Conservation (phyloP, 1,139 yeast species). For the Yamadazyma taylorii region DNA sequence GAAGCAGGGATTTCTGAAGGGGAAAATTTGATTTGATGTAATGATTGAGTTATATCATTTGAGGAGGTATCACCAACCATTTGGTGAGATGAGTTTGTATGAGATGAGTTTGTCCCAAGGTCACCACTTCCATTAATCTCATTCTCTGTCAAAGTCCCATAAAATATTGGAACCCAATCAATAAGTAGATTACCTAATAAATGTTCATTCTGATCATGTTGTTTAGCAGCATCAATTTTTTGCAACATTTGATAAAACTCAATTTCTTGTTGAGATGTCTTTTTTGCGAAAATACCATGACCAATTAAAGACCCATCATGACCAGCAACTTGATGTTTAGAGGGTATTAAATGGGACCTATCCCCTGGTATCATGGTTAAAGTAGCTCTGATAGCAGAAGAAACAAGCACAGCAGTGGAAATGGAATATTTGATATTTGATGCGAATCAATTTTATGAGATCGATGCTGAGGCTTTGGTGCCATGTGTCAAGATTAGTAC, state of each 20-base stretch:
- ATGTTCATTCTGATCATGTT: conserved; percentile 14
- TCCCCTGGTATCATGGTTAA: not conserved
- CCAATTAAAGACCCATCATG: conserved; percentile 73
- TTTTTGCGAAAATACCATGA: conserved; percentile 74
- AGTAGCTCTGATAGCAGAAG: too few relatives aligned
- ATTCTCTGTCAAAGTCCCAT: conserved; percentile 42
- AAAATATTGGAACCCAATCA: conserved; percentile 54
- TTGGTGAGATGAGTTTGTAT: too few relatives aligned
- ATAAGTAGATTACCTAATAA: conserved; percentile 36
- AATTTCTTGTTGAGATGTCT: conserved; percentile 61
- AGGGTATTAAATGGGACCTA: conserved; percentile 12
- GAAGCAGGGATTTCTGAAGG: conserved; percentile 7
- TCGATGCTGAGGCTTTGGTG: too few relatives aligned
- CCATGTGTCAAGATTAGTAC: too few relatives aligned
- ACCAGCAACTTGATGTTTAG: conserved; percentile 74
- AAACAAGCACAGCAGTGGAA: too few relatives aligned
- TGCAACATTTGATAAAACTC: conserved; percentile 56
- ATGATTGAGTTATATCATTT: not conserved
- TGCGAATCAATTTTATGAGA: too few relatives aligned
- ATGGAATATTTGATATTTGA: too few relatives aligned
- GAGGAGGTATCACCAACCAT: too few relatives aligned
- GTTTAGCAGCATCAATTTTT: conserved; percentile 18
- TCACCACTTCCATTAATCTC: conserved; percentile 7
- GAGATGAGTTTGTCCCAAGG: too few relatives aligned
- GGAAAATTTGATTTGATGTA: conserved; percentile 7